phyloP scores from a whole-genome alignment of 495 filamentous ascomycete genomes.

The Talaromyces proteolyticus region DNA sequence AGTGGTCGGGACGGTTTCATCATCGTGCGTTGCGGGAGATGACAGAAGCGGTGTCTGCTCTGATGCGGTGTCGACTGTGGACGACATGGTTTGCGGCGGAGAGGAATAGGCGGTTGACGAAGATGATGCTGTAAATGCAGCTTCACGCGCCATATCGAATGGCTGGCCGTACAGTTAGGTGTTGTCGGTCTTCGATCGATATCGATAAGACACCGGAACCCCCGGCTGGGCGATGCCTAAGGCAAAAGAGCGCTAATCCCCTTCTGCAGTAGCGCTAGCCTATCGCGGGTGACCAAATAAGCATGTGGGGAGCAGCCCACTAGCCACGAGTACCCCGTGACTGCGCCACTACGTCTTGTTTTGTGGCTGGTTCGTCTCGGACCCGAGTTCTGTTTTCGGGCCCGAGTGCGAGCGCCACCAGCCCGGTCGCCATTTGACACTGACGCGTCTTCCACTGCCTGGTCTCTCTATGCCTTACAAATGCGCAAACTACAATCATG shows the following conservation, averaged over 20 bases:
- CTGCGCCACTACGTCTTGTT: not conserved
- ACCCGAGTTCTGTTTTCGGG: not conserved
- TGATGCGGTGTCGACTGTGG: not conserved
- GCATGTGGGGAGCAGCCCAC: not conserved
- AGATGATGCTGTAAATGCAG: not conserved
- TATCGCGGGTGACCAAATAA: not conserved
- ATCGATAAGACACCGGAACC: not conserved
- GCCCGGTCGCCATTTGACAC: too few relatives aligned
- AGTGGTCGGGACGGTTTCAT: not conserved
- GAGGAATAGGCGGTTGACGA: not conserved
- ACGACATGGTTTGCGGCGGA: not conserved
- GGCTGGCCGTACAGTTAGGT: too few relatives aligned
- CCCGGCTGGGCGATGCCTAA: not conserved
- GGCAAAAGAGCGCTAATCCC: not conserved
- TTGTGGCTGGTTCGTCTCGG: not conserved
- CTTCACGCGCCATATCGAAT: not conserved
- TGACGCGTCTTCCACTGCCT: not conserved
- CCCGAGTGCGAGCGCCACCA: not conserved
- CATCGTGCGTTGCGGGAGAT: not conserved
- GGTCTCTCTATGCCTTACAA: too few relatives aligned
- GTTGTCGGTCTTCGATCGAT: too few relatives aligned
- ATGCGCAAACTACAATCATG: too few relatives aligned
- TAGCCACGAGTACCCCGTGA: not conserved
- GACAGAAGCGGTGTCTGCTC: not conserved
- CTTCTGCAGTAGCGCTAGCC: not conserved